Evolutionary conservation across 2,329 filamentous ascomycete species (phyloP), one percentile per base, ranked within the genome.

Genomic region (Bipolaris gigantea): DNA sequence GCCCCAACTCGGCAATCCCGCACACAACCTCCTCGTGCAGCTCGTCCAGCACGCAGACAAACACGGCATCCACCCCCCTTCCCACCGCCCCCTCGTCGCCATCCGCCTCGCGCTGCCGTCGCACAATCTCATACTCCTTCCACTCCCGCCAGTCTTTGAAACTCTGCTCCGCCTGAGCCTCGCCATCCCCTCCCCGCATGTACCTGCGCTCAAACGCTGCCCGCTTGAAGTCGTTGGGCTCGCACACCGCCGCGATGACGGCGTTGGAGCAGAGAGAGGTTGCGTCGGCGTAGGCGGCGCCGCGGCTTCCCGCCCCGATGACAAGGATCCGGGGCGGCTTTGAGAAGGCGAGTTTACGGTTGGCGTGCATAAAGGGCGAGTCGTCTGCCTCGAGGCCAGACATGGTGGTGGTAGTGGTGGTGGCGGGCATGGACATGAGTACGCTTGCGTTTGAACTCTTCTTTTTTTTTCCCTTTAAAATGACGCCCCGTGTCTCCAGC

Each of bases 21-120:
- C 87, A 81, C 19, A 96, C 83, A 43, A 93, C 90, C 51, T 92
- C 87, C 45, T 86, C 86, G 74, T 99, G 94, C 77, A 90, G 87
- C 75, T 96, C 89, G 73, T 99, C 94, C 9, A 93, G 81, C 2
- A 95, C 91, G 72, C 86, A 89, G 41, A 90, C 81, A 62, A 89
- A 87, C 13, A 85, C 81, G 0, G 83, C 81, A 67, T 85, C 81
- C 1, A 84, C 70, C 1, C 76, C 77, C 25, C 73, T 65, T 13
- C 65, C 57, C 2, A 60, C 57, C 2, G 59, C 58, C 2, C 43
- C 58, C 38, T 50, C 58, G 36, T 52, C 56, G 1, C 65, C 71
- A 2, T 40, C 48, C 4, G 9, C 33, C 36, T 57, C 74, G 11
- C 81, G 79, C 33, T 77, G 75, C 10, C 90, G 82, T 25, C 91